Evolutionary conservation across 2,329 filamentous ascomycete species (phyloP).

Genomic region (Sporothrix luriei): DNA sequence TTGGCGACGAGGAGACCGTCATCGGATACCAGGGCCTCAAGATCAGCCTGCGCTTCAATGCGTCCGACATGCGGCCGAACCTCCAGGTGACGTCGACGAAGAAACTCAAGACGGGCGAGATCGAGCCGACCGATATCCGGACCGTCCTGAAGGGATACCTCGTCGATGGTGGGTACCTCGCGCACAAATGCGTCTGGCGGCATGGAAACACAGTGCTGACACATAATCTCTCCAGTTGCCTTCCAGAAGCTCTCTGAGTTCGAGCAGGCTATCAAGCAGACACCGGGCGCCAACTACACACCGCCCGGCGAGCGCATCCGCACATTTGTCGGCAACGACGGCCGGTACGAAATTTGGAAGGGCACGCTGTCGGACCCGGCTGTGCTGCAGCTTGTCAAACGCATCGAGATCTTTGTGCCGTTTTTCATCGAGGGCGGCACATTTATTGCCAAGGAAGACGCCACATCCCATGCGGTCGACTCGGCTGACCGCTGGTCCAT

Average conservation of each 20-base stretch:
- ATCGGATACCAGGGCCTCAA: constrained; percentile 84
- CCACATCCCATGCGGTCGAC: constrained; percentile 50
- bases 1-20: constrained; percentile 88
- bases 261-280: constrained; percentile 57
- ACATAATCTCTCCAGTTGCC: constrained; percentile 56
- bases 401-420: constrained; percentile 79
- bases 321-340: constrained; percentile 62
- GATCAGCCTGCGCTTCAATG: constrained; percentile 69
- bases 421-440: constrained; percentile 94
- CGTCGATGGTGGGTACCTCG: constrained; percentile 57
- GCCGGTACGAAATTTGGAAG: constrained; percentile 80
- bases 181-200: neutral
- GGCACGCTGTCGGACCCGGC: constrained; percentile 70
- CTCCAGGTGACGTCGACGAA: constrained; percentile 70
- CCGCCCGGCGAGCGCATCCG: constrained; percentile 76
- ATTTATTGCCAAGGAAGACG: constrained; percentile 63
- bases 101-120: constrained; percentile 70
- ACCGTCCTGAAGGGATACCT: constrained; percentile 66
- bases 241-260: constrained; percentile 66
- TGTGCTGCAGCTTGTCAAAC: constrained; percentile 71
- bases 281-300: constrained; percentile 53
- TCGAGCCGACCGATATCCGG: constrained; percentile 69
- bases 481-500: constrained; percentile 82
- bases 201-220: neutral
- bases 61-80: constrained; percentile 75